Evolutionary conservation across 192 early-diverging fungal genomes (phyloP), one percentile per base, ranked within the genome.

Genomic region (Coemansia sp.): DNA sequence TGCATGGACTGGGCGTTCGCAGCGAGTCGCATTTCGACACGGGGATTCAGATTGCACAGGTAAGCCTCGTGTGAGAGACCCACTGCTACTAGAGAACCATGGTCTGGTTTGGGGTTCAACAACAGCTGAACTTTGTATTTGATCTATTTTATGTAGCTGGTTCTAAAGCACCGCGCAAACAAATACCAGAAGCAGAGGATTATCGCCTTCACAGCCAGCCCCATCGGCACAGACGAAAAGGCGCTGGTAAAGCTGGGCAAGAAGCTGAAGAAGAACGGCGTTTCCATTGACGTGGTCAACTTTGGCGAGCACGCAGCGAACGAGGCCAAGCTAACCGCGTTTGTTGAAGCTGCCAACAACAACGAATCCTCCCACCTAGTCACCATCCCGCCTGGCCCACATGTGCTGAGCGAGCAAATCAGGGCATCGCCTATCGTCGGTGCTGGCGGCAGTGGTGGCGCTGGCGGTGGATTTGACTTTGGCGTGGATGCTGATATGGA

Each of bases 231-330:
- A 26, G 96, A 97, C 67, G 88, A 93, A 64, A 89, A 87, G 75
- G 83, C 94, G 34, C 75, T 99, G 33, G 90, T 95, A 31, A 89
- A 87, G 72, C 74, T 99, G 52, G 96, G 89, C 63, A 97, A 97
- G 85, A 96, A 96, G 72, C 86, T 96, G 61, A 97, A 97, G 77
- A 99, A 99, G 88, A 99, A 99, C 83, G 95, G 93, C 65, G 87
- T 99, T 39, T 94, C 94, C 9, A 89, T 99, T 12, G 96, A 99
- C 69, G 83, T 99, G 9, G 72, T 99, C 45, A 96, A 93, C 75
- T 99, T 99, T 88, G 95, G 96, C 62, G 94, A 97, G 77, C 91
- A 94, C 59, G 70, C 83, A 3, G 87, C 88, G 55, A 99, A 99
- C 68, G 92, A 92, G 31, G 65, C 89, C 31, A 96, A 95, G 82